Percentiles rank a stretch among this genome's conserved stretches.
Conservation (phyloP, 2,329 filamentous ascomycete species). For the Colletotrichum aenigma region DNA sequence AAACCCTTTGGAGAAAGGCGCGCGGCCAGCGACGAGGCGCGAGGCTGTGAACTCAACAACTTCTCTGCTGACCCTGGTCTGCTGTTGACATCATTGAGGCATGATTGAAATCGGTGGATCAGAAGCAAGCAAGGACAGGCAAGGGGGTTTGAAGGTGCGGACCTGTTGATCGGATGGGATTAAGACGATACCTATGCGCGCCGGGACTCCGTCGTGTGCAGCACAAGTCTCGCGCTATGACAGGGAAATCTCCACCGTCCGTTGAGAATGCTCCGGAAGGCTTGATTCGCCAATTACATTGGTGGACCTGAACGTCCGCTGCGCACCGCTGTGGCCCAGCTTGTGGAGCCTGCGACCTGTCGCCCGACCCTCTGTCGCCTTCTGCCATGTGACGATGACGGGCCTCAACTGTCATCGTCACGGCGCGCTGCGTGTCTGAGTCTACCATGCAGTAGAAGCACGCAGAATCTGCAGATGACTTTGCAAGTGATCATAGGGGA, state of each 20-base stretch:
- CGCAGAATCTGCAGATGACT: not conserved
- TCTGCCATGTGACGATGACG: constrained; percentile 18
- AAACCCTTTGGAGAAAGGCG: not conserved
- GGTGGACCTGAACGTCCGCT: not conserved
- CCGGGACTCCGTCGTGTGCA: too few species aligned
- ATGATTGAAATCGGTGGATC: constrained; percentile 12
- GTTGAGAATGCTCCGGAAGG: constrained; percentile 14
- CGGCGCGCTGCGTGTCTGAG: not conserved
- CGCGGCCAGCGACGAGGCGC: not conserved
- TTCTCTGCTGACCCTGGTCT: constrained; percentile 14
- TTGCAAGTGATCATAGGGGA: not conserved
- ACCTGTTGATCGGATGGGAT: not conserved
- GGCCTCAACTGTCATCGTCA: not conserved
- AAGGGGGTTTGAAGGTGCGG: not conserved
- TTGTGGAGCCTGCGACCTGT: not conserved
- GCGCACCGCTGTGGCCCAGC: constrained; percentile 1
- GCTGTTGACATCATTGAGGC: constrained; percentile 21
- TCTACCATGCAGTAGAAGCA: not conserved
- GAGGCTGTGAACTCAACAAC: constrained; percentile 15
- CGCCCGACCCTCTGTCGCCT: not conserved
- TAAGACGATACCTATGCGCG: not conserved
- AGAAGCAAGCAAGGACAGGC: constrained; percentile 5
- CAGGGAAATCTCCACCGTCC: not conserved
- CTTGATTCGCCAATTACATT: constrained; percentile 8
- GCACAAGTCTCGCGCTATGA: not conserved